These are phyloP conservation scores for Daldinia concentrica DNA, from an alignment of 495 filamentous ascomycete species.

Conservation along the genomic window DNA sequence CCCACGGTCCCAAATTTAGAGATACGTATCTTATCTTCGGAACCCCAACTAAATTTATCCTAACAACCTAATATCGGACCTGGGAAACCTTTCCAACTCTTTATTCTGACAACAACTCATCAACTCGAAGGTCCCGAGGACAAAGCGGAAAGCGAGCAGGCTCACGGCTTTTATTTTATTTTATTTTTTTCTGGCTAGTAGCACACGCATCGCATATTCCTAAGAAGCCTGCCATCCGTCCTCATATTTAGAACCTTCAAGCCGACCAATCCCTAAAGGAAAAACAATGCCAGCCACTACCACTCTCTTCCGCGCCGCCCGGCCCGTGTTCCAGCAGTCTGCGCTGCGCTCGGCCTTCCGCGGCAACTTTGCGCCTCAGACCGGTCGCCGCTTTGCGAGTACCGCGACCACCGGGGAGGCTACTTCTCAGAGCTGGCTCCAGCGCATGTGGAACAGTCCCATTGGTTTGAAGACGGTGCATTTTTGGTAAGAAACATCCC, in stretches of 20 bases:
- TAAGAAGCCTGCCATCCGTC: constrained; percentile 3
- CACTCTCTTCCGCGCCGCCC: constrained; percentile 61
- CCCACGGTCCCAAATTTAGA: not conserved
- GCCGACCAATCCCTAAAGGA: not conserved
- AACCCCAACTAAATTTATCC: constrained; percentile 42
- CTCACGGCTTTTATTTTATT: constrained; percentile 5
- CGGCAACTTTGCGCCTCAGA: constrained; percentile 58
- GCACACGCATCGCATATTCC: not conserved
- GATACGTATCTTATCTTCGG: constrained; percentile 35
- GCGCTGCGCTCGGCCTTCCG: constrained; percentile 57
- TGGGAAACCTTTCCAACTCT: not conserved
- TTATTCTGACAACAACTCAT: constrained; percentile 23
- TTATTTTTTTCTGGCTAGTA: constrained; percentile 3
- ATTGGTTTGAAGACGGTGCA: constrained; percentile 95
- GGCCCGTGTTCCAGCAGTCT: constrained; percentile 54
- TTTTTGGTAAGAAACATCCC: constrained; percentile 75
- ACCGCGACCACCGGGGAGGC: constrained; percentile 56
- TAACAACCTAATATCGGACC: constrained; percentile 20
- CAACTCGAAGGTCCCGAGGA: constrained; percentile 6
- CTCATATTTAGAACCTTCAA: not conserved
- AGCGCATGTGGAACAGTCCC: constrained; percentile 85
- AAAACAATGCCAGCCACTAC: constrained; percentile 50
- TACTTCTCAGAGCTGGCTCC: constrained; percentile 66
- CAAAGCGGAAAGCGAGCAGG: constrained; percentile 8
- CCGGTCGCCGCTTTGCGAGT: constrained; percentile 72